Evolutionary conservation across 192 early-diverging fungal genomes (phyloP).

Genomic region (Entomortierella chlamydospora): DNA sequence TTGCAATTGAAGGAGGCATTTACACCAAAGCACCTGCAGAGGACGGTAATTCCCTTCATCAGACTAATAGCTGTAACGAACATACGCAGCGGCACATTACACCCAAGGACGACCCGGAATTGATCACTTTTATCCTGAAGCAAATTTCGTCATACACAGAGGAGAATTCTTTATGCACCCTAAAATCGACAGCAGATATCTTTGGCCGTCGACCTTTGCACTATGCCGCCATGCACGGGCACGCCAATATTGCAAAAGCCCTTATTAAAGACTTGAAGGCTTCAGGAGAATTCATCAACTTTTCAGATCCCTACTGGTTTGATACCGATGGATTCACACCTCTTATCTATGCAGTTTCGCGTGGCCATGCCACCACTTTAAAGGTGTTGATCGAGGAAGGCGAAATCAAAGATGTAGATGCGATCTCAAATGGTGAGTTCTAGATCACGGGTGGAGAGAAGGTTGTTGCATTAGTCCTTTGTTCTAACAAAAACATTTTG

Average conservation of each 20-base stretch:
- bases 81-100: not conserved
- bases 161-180: constrained; percentile 20
- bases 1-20: constrained; percentile 61
- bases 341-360: constrained; percentile 69
- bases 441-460: too few species aligned
- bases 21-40: constrained; percentile 22
- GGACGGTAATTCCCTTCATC: not conserved
- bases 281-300: constrained; percentile 56
- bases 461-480: too few species aligned
- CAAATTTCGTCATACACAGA: constrained; percentile 21
- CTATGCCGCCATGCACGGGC: constrained; percentile 68
- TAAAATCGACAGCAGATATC: constrained; percentile 61
- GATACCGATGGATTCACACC: constrained; percentile 77
- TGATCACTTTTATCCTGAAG: constrained; percentile 55
- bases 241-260: constrained; percentile 54
- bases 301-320: constrained; percentile 62
- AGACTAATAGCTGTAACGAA: not conserved
- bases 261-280: constrained; percentile 60
- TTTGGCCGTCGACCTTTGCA: constrained; percentile 71
- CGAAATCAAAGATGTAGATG: constrained; percentile 62
- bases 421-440: constrained; percentile 31
- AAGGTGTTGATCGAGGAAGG: constrained; percentile 65
- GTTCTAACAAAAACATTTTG: too few species aligned
- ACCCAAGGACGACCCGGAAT: constrained; percentile 47
- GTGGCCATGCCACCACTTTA: constrained; percentile 60